Evolutionary conservation across 2,329 filamentous ascomycete genomes (phyloP).

Genomic region (Colletotrichum scovillei): DNA sequence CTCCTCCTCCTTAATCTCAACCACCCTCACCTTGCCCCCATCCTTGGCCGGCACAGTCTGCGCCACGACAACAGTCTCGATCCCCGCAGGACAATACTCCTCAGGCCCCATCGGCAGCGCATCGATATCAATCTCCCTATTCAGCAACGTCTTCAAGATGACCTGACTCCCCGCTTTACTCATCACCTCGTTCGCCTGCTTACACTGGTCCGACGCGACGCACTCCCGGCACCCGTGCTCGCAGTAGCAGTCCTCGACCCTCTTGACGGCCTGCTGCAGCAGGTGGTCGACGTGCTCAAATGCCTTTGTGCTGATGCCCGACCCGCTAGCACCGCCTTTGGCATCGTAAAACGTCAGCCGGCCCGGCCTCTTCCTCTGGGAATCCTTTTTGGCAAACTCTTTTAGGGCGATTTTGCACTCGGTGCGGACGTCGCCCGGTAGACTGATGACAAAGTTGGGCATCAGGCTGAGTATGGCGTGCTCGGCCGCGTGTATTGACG

Average conservation of each 20-base stretch:
- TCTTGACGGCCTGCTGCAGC: conserved; percentile 78
- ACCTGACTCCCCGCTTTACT: conserved; percentile 90
- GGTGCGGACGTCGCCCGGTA: conserved; percentile 91
- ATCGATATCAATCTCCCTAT: conserved; percentile 83
- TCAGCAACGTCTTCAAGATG: conserved; percentile 80
- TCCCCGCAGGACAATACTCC: conserved; percentile 73
- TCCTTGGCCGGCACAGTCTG: conserved; percentile 67
- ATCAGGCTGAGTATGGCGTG: conserved; percentile 89
- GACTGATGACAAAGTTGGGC: conserved; percentile 89
- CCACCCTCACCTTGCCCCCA: conserved; percentile 5
- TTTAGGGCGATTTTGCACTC: conserved; percentile 93
- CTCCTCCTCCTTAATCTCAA: conserved; percentile 35
- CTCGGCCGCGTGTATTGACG: conserved; percentile 93
- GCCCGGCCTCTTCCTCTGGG: conserved; percentile 83
- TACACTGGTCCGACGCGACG: conserved; percentile 86
- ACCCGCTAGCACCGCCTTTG: conserved; percentile 86
- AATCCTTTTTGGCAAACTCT: conserved; percentile 81
- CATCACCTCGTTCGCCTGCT: conserved; percentile 90
- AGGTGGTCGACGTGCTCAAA: conserved; percentile 92
- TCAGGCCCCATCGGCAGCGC: conserved; percentile 88
- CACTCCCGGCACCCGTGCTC: conserved; percentile 89
- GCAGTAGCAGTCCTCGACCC: conserved; percentile 83
- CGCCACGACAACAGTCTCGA: conserved; percentile 86
- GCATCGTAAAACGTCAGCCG: conserved; percentile 94
- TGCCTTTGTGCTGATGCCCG: conserved; percentile 89